Base-by-base conservation (phyloP, 2,329 filamentous ascomycete genomes). In the Gaeumannomyces sp. region DNA sequence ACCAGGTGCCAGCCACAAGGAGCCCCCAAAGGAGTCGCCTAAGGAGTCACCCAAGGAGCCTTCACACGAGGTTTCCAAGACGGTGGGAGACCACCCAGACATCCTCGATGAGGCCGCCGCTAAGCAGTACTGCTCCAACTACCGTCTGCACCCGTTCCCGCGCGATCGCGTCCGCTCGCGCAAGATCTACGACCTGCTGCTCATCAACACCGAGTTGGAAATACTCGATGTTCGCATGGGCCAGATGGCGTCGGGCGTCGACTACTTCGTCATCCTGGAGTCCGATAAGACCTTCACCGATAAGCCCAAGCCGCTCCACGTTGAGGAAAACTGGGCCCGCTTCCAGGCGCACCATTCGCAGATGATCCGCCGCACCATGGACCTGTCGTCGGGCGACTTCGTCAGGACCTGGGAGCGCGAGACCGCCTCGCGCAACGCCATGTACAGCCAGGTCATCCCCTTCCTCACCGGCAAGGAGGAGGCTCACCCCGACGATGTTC, bases 81-180 rank as follows among this genome's bases (percentile, higher is more conserved):
- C 25, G 38, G 22, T 11, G 6, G 45, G n/a, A n/a, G n/a, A n/a
- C 19, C 63, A 64, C 63, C 27, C 27, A 64, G 68, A 57, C 65
- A 66, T 59, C 63, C 66, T 50, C 65, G 33, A 14, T 35, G 63
- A 19, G 53, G 25, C 19, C 53, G 56, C 53, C 19, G 58, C 63
- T 3, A 45, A 59, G 64, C 27, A 63, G 28, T 65, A 56, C 64
- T 65, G 61, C 64, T 35, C 58, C 68, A 72, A 67, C 38, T 83
- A 81, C 72, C 76, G 78, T 25, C 73, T 83, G 5, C 77, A 82
- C 69, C 85, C 77, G 76, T 77, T 83, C 10, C 72, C 86, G 2
- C 83, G 86, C 66, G 77, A 80, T 64, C 75, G 80, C 45, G 79
- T 78, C n/a, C 74, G 58, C 29, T 29, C 25, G 64, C 65, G 68